These are phyloP conservation scores for Arthrobotrys sphaeroides DNA, from an alignment of 2,329 filamentous ascomycete genomes.

Conservation along the genomic window DNA sequence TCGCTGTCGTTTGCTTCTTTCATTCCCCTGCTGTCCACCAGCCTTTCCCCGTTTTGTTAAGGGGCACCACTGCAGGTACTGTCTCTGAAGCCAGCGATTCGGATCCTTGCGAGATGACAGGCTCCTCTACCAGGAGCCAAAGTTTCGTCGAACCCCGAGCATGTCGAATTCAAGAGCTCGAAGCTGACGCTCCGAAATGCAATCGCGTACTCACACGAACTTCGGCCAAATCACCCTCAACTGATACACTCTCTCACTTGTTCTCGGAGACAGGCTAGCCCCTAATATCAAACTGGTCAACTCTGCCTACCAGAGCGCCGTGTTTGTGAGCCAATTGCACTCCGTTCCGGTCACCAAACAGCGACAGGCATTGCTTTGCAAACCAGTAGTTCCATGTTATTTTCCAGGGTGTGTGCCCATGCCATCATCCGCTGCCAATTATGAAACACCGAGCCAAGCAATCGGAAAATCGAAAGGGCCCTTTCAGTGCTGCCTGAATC, in stretches of 20 bases:
- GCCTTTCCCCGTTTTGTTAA: constrained; percentile 53
- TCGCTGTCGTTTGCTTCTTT: constrained; percentile 52
- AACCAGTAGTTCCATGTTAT: constrained; percentile 35
- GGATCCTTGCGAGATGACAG: constrained; percentile 40
- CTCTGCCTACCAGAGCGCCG: constrained; percentile 14
- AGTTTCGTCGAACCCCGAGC: not conserved
- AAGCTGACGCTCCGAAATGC: not conserved
- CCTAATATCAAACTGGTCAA: constrained; percentile 46
- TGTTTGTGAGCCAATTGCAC: constrained; percentile 35
- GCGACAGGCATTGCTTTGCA: constrained; percentile 38
- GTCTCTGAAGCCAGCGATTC: constrained; percentile 18
- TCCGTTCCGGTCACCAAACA: constrained; percentile 16
- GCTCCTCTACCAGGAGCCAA: not conserved
- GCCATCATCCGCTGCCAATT: constrained; percentile 34
- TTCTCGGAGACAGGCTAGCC: constrained; percentile 30
- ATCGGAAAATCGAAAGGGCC: constrained; percentile 34
- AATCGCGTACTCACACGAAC: not conserved
- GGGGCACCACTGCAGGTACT: constrained; percentile 53
- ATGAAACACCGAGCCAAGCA: constrained; percentile 46
- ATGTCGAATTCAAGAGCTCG: constrained; percentile 4
- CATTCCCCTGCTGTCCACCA: constrained; percentile 24
- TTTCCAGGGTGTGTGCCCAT: constrained; percentile 29
- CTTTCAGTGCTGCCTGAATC: constrained; percentile 27
- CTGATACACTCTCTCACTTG: constrained; percentile 41
- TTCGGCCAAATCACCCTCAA: constrained; percentile 30